Percentiles rank a stretch among this genome's conserved stretches.
Evolutionary conservation across 2,329 filamentous ascomycete species (phyloP).

Genomic region (Penicillium polonicum): DNA sequence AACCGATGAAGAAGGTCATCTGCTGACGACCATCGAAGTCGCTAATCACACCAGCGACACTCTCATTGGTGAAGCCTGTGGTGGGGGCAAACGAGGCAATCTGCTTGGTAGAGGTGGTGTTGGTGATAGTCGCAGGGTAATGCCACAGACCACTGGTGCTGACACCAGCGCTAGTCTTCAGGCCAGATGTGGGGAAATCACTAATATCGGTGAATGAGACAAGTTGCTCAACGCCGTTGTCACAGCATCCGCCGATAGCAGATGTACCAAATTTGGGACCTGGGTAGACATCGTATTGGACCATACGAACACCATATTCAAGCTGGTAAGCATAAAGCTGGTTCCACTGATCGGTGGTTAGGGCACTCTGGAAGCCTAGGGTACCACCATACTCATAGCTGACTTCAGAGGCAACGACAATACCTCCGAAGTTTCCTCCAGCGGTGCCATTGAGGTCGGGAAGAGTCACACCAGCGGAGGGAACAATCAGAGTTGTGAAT

Average conservation of each 20-base stretch:
- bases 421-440: constrained; percentile 59
- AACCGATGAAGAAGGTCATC: constrained; percentile 61
- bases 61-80: constrained; percentile 39
- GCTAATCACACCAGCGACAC: constrained; percentile 61
- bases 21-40: constrained; percentile 57
- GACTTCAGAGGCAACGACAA: constrained; percentile 56
- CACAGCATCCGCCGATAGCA: constrained; percentile 49
- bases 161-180: constrained; percentile 52
- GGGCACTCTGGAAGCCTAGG: constrained; percentile 50
- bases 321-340: constrained; percentile 58
- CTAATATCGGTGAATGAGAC: constrained; percentile 56
- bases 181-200: constrained; percentile 55
- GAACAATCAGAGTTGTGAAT: constrained; percentile 56
- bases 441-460: constrained; percentile 53
- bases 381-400: constrained; percentile 54
- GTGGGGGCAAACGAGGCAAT: constrained; percentile 55
- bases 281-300: constrained; percentile 59
- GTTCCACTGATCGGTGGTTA: constrained; percentile 58
- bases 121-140: constrained; percentile 57
- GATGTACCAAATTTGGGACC: constrained; percentile 50
- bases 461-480: constrained; percentile 51
- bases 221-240: constrained; percentile 50
- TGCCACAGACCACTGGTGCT: constrained; percentile 57
- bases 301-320: constrained; percentile 59
- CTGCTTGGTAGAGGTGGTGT: constrained; percentile 54